Evolutionary conservation across 306 rosid species (phyloP), one percentile per base, ranked within the genome.

Genomic region (Cucurbita pepo): DNA sequence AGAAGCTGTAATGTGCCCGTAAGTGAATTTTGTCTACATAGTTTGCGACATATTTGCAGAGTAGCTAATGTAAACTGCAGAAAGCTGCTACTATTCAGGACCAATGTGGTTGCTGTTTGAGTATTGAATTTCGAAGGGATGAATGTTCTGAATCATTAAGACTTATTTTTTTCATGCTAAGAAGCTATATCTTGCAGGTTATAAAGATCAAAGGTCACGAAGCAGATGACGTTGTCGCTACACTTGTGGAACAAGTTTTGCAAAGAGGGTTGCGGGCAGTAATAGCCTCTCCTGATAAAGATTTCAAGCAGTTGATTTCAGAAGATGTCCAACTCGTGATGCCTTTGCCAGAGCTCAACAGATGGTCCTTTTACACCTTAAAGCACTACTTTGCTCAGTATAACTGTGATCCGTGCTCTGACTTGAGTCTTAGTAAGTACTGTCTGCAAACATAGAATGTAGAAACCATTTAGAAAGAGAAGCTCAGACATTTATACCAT

Each of bases 221-320:
- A 86, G 97, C 98, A 10, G 98, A 93, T 72, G 98, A 93, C 79
- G 98, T 90, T 80, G 88, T 94, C 41, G 97, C 98, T 40, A 87
- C 97, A 79, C 92, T 94, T 54, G 85, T 74, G 30, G 90, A 76
- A 75, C 89, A 90, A 84, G 97, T 79, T 84, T 81, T 90, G 59
- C 80, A 51, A 54, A 77, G 79, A 78, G 92, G 89, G 70, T 80
- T 82, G 62, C 80, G 57, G 34, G 95, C 85, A 73, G 97, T 87
- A 45, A 86, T 94, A 74, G 97, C 95, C 44, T 94, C 98, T n/a
- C 97, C 97, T 30, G 98, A 94, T 84, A 90, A 94, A 79, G 97
- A 94, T 86, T 94, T 94, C 80, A 90, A 90, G 85, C 97, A 94
- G 77, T 85, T 94, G 83, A 89, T 94, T 72, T 90, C 96, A 43